These are phyloP conservation scores for Fusarium keratoplasticum DNA, from an alignment of 2,329 filamentous ascomycete genomes.

Conservation along the genomic window DNA sequence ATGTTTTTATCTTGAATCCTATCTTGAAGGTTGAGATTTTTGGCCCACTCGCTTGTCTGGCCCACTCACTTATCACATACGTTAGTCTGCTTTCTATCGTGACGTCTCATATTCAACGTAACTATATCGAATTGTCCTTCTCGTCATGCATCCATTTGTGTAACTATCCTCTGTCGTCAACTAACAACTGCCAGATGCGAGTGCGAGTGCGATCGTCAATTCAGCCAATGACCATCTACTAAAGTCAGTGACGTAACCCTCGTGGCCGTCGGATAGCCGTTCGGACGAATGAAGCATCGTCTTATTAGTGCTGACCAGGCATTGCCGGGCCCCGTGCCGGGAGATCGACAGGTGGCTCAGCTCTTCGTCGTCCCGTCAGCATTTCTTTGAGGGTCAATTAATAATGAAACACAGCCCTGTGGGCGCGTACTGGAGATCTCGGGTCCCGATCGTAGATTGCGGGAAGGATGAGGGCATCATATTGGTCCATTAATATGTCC, in stretches of 20 bases:
- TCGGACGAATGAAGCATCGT: neutral
- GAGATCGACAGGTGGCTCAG: neutral
- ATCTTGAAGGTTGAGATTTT: too few relatives aligned
- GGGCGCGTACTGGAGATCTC: neutral
- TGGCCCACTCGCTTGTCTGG: too few relatives aligned
- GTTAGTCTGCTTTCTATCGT: too few relatives aligned
- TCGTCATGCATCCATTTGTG: neutral
- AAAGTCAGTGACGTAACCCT: neutral
- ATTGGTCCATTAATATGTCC: neutral
- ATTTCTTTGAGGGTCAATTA: neutral
- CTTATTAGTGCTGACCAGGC: neutral
- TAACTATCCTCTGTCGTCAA: neutral
- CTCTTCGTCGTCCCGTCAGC: neutral
- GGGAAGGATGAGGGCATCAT: too few relatives aligned
- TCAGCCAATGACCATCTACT: neutral
- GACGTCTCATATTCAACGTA: neutral
- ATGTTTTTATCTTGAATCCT: too few relatives aligned
- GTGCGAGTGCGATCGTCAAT: neutral
- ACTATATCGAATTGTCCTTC: neutral
- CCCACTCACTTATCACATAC: too few relatives aligned
- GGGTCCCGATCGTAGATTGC: neutral
- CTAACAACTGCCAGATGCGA: neutral
- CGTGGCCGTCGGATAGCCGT: neutral
- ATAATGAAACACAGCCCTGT: neutral
- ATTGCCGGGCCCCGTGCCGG: neutral